These are phyloP conservation scores for Colletotrichum nymphaeae DNA, from an alignment of 2,329 filamentous ascomycete genomes.

Conservation along the genomic window DNA sequence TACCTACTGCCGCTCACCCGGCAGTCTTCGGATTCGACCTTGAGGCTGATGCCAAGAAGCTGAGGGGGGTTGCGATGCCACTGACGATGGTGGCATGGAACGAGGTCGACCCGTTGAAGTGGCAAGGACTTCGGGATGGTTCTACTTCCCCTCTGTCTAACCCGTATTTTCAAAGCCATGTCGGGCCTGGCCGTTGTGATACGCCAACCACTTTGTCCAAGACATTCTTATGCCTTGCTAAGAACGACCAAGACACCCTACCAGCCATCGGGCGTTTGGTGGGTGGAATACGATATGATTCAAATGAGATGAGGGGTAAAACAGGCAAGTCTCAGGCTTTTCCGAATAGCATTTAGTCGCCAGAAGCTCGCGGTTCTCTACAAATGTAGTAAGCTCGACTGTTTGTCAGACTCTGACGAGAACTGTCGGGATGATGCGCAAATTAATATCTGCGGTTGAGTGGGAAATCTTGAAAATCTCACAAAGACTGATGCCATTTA, in stretches of 20 bases:
- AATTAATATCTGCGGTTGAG: not conserved
- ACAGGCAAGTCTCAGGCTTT: not conserved
- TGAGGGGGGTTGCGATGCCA: not conserved
- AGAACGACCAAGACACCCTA: slow-evolving; percentile 19
- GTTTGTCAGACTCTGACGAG: not conserved
- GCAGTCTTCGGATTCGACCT: not conserved
- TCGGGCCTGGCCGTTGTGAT: not conserved
- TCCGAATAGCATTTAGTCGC: not conserved
- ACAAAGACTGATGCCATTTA: not conserved
- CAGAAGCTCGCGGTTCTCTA: not conserved
- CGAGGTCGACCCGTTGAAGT: not conserved
- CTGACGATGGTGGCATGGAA: slow-evolving; percentile 5
- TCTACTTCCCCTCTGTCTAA: not conserved
- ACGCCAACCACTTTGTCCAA: not conserved
- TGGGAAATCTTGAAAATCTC: not conserved
- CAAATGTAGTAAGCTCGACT: not conserved
- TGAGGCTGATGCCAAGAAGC: slow-evolving; percentile 21
- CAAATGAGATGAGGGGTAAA: slow-evolving; percentile 17
- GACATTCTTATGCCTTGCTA: slow-evolving; percentile 1
- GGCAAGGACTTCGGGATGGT: too few species aligned
- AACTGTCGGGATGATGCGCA: not conserved
- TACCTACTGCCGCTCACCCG: not conserved
- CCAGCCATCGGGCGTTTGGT: not conserved
- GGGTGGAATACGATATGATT: slow-evolving; percentile 2
- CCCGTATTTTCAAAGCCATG: not conserved